Percentiles rank a stretch among this genome's conserved stretches.
phyloP scores from a whole-genome alignment of 208 protist species.

The Acanthamoeba culbertsoni region DNA sequence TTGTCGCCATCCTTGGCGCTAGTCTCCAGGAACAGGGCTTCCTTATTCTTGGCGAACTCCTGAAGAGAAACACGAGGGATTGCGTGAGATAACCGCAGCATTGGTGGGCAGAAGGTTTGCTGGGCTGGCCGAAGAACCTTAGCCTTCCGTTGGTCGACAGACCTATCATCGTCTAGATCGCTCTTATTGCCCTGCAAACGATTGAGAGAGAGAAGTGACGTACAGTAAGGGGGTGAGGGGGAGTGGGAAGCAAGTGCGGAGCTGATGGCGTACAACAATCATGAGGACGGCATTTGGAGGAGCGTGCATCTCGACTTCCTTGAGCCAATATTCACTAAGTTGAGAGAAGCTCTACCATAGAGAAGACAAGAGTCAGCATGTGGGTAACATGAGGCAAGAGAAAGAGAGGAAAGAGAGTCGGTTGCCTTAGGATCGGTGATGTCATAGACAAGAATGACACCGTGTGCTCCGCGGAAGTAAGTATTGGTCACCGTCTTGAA shows the following conservation, averaged over 20 bases:
- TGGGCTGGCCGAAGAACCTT: neutral
- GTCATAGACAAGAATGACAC: slow-evolving; percentile 21
- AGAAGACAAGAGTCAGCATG: no score
- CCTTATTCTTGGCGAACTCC: slow-evolving; percentile 35
- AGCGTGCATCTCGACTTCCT: slow-evolving; percentile 15
- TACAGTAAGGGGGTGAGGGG: neutral
- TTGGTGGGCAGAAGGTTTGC: no score
- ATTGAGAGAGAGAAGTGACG: neutral
- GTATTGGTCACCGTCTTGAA: slow-evolving; percentile 51
- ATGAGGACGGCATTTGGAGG: slow-evolving; percentile 31
- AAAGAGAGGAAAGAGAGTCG: no score
- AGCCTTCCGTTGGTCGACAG: neutral
- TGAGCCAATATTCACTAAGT: slow-evolving; percentile 27
- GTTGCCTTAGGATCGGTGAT: neutral
- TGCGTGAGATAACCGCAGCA: neutral
- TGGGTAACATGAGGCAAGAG: no score
- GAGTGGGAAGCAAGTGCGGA: neutral
- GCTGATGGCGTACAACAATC: neutral
- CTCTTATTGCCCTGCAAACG: neutral
- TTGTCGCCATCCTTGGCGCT: slow-evolving; percentile 55
- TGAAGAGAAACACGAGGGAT: neutral
- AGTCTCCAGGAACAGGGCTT: slow-evolving; percentile 48
- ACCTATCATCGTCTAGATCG: neutral
- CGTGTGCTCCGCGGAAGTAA: slow-evolving; percentile 23
- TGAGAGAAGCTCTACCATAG: neutral